These are phyloP conservation scores for Dujonia santamariae DNA, from an alignment of 1,139 yeast genomes.

Conservation along the genomic window DNA sequence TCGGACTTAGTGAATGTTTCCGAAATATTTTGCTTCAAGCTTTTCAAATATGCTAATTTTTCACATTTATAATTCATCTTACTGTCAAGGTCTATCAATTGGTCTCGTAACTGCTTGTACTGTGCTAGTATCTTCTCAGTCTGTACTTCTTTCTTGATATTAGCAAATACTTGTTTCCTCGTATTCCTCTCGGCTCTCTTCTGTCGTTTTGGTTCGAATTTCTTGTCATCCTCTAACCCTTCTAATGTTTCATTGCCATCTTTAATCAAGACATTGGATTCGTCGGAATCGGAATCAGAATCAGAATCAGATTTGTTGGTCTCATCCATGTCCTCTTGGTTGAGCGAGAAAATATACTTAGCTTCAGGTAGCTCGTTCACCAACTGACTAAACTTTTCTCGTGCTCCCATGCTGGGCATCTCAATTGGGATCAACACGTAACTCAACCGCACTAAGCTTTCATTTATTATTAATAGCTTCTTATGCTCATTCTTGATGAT, in stretches of 20 bases:
- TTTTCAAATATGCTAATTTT: constrained; percentile 25
- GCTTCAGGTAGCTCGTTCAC: constrained; percentile 33
- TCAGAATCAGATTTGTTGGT: constrained; percentile 10
- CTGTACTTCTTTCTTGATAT: constrained; percentile 9
- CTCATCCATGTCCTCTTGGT: constrained; percentile 9
- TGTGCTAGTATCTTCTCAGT: neutral
- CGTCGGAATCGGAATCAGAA: too few relatives aligned
- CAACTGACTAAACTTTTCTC: constrained; percentile 20
- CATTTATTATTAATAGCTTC: constrained; percentile 26
- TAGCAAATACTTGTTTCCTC: constrained; percentile 9
- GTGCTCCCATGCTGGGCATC: constrained; percentile 20
- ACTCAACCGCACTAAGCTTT: constrained; percentile 21
- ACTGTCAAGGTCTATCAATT: constrained; percentile 17
- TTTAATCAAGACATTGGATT: constrained; percentile 13
- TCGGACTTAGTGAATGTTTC: too few relatives aligned
- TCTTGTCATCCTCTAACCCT: constrained; percentile 5
- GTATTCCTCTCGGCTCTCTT: constrained; percentile 8
- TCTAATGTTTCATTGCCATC: constrained; percentile 12
- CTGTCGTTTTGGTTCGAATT: constrained; percentile 8
- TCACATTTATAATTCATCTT: constrained; percentile 23
- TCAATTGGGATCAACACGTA: constrained; percentile 27
- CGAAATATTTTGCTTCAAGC: constrained; percentile 16
- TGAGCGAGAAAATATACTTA: constrained; percentile 22
- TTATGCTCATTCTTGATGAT: constrained; percentile 31
- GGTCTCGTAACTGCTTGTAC: constrained; percentile 23